phyloP scores from a whole-genome alignment of 1,284 basidiomycete genomes.

The Hemileia vastatrix region DNA sequence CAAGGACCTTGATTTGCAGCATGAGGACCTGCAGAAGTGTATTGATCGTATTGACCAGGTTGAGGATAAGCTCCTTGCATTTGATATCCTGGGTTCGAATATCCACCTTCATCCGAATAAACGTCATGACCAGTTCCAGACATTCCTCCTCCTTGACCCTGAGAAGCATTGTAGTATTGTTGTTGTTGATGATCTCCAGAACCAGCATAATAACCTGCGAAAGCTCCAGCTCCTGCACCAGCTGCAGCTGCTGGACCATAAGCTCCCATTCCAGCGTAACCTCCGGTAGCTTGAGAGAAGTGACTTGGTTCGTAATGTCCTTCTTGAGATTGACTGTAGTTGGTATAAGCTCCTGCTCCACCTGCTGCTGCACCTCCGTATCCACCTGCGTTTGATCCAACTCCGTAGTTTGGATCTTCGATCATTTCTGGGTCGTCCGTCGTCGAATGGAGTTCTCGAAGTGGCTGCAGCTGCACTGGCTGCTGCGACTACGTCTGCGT shows the following conservation, averaged over 20 bases:
- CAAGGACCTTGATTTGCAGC: neutral
- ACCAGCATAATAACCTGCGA: slow-evolving; percentile 28
- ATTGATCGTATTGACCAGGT: neutral
- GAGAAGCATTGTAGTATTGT: slow-evolving; percentile 29
- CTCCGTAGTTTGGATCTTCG: slow-evolving; percentile 34
- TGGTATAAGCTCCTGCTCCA: slow-evolving; percentile 26
- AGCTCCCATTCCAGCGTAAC: slow-evolving; percentile 37
- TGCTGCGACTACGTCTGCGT: slow-evolving; percentile 42
- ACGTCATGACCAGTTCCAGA: neutral
- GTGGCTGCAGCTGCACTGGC: slow-evolving; percentile 41
- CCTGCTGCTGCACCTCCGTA: slow-evolving; percentile 1
- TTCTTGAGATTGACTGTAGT: slow-evolving; percentile 29
- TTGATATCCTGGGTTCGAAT: neutral
- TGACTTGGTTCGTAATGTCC: slow-evolving; percentile 35
- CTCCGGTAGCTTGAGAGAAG: slow-evolving; percentile 33
- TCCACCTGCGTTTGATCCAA: slow-evolving; percentile 15
- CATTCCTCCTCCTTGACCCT: neutral
- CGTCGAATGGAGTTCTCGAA: slow-evolving; percentile 41
- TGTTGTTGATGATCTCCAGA: slow-evolving; percentile 9
- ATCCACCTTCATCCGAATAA: neutral
- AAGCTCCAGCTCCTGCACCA: slow-evolving; percentile 31
- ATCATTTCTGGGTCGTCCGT: slow-evolving; percentile 44
- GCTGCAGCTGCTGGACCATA: slow-evolving; percentile 31
- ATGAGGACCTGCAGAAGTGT: neutral
- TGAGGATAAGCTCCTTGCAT: neutral